Evolutionary conservation across 805 yeast species (phyloP).

Genomic region (Candida rishiriensis): DNA sequence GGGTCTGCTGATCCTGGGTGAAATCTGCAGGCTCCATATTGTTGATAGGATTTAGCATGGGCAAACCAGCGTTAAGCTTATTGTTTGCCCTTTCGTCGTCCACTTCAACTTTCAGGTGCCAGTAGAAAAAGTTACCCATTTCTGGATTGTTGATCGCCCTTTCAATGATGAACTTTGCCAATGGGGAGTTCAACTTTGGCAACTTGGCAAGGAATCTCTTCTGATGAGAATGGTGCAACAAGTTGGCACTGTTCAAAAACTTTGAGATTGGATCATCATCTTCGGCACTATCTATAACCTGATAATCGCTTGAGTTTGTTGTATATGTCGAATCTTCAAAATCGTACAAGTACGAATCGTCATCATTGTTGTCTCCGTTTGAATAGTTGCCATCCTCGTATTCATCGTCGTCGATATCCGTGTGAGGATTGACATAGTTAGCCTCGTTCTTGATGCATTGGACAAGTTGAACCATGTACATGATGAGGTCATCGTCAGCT

Average conservation of each 20-base stretch:
- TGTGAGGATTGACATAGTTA: conserved; percentile 19
- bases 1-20: conserved; percentile 6
- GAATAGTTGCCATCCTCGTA: conserved; percentile 1
- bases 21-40: conserved; percentile 12
- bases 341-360: conserved; percentile 17
- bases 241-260: conserved; percentile 21
- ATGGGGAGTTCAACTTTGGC: conserved; percentile 43
- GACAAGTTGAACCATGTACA: conserved; percentile 83
- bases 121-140: conserved; percentile 80
- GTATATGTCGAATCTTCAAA: conserved; percentile 24
- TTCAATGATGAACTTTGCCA: conserved; percentile 70
- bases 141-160: conserved; percentile 61
- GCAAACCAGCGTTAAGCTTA: conserved; percentile 12
- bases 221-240: conserved; percentile 11
- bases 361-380: conserved; percentile 3
- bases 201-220: conserved; percentile 11
- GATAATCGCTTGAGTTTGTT: conserved; percentile 30
- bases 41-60: background rate
- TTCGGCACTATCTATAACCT: conserved; percentile 25
- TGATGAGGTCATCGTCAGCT: conserved; percentile 70
- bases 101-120: conserved; percentile 88
- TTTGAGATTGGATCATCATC: conserved; percentile 23
- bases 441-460: conserved; percentile 84
- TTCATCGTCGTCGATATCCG: conserved; percentile 20
- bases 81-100: conserved; percentile 47